Evolutionary conservation across 2,329 filamentous ascomycete species (phyloP).

Genomic region (Ophiocordyceps camponoti-saundersi): DNA sequence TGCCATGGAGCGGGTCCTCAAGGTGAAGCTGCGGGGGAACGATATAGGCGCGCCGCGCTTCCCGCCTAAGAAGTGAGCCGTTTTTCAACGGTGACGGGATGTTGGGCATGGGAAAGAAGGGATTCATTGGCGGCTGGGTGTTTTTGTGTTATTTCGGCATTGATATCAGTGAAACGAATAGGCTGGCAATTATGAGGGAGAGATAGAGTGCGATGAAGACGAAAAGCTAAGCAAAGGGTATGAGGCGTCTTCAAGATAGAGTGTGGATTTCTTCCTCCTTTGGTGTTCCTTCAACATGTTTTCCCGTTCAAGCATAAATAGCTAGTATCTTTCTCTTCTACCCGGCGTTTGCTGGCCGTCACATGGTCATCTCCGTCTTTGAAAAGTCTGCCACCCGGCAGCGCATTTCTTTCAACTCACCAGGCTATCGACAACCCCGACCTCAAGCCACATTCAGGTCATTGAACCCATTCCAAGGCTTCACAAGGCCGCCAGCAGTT

Average conservation of each 20-base stretch:
- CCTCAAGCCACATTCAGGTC: too few species aligned
- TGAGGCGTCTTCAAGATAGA: neutral
- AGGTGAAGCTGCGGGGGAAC: slow-evolving; percentile 69
- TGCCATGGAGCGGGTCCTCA: slow-evolving; percentile 69
- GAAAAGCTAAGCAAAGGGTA: neutral
- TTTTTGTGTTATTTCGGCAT: neutral
- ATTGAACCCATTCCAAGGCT: too few species aligned
- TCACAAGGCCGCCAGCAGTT: too few species aligned
- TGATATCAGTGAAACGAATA: neutral
- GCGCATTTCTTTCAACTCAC: too few species aligned
- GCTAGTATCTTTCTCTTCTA: too few species aligned
- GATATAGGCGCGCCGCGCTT: slow-evolving; percentile 79
- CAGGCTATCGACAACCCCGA: too few species aligned
- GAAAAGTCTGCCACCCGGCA: too few species aligned
- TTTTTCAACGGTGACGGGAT: neutral
- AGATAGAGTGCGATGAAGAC: neutral
- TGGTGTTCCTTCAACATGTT: neutral
- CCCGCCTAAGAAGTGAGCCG: slow-evolving; percentile 45
- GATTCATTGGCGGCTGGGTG: neutral
- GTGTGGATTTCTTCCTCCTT: neutral
- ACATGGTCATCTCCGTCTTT: too few species aligned
- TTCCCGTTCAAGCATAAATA: neutral
- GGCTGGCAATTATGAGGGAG: neutral
- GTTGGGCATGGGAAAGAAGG: neutral
- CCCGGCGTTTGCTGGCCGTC: too few species aligned